Evolutionary conservation across 2,329 filamentous ascomycete genomes (phyloP).

Genomic region (Penicillium sp.): DNA sequence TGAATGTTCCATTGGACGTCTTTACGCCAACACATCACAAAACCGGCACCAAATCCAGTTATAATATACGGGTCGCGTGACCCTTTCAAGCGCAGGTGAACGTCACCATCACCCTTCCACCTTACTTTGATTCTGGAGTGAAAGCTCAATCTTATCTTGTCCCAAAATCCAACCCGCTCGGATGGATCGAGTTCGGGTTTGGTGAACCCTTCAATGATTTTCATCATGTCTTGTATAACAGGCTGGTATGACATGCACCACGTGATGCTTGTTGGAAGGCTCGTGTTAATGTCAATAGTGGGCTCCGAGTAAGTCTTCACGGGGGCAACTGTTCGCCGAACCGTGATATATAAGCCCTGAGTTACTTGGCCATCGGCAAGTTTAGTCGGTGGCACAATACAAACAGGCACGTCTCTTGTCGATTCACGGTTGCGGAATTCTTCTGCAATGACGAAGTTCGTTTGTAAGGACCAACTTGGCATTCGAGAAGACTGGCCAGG

Average conservation of each 20-base stretch:
- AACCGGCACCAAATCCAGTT: conserved; percentile 87
- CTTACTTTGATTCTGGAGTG: conserved; percentile 84
- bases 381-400: conserved; percentile 71
- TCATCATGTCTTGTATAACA: conserved; percentile 99
- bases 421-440: conserved; percentile 81
- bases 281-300: conserved; percentile 86
- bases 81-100: conserved; percentile 87
- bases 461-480: conserved; percentile 76
- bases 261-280: conserved; percentile 84
- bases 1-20: conserved; percentile 86
- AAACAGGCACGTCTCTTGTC: conserved; percentile 72
- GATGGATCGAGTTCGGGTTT: conserved; percentile 93
- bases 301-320: conserved; percentile 97
- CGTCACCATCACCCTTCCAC: conserved; percentile 94
- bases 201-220: conserved; percentile 95
- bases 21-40: conserved; percentile 98
- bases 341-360: conserved; percentile 74
- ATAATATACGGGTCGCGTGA: conserved; percentile 90
- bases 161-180: conserved; percentile 95
- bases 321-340: conserved; percentile 84
- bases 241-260: conserved; percentile 98
- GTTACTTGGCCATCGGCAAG: conserved; percentile 53
- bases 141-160: conserved; percentile 91
- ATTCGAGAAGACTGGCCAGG: conserved; percentile 73
- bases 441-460: conserved; percentile 93